Base-by-base conservation (phyloP, 2,329 filamentous ascomycete genomes). In the Thermomyces lanuginosus region DNA sequence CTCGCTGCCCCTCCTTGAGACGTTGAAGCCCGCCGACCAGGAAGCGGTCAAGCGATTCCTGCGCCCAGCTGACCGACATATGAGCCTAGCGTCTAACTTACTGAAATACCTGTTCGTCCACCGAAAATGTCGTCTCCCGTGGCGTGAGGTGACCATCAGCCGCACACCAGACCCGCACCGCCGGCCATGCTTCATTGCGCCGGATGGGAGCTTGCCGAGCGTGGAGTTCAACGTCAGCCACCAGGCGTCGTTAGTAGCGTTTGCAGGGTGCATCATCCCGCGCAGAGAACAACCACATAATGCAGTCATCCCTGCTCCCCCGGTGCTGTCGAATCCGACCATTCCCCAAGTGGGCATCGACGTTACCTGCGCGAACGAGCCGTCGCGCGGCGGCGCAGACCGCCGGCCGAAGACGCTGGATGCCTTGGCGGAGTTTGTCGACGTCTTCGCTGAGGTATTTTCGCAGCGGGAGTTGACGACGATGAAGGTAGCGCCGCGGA, bases 191-290 rank as follows among this genome's bases (percentile, higher is more conserved):
- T 72, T 63, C 30, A 49, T 63, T 7, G 14, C 21, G 14, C 46
- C 31, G 13, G 27, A 37, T 10, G 22, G 21, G 2, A 26, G 31
- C 14, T 16, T 28, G n/a, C 37, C 41, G 1, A 37, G 37, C 6
- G 49, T 72, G 19, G 69, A 75, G 36, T 76, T 76, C 53, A 76
- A 76, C 36, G 60, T 75, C 29, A 70, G 64, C 16, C 71, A 76
- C 36, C 71, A 76, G 46, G 68, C 67, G 10, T 69, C 66, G 0
- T 49, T 76, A 3, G 66, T 73, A n/a, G 59, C 61, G 1, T 48
- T 76, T 4, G 63, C 70, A 1, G 67, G 71, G 8, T 58, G 53
- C 11, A 36, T 45, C 6, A 43, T 44, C 5, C 42, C 42, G 9
- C 24, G n/a, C 24, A 8, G 17, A 37, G 2, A 15, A 16, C 3